Percentiles rank a stretch among this genome's conserved stretches.
phyloP scores from a whole-genome alignment of 2,329 filamentous ascomycete genomes.

The Penicillium sp. region DNA sequence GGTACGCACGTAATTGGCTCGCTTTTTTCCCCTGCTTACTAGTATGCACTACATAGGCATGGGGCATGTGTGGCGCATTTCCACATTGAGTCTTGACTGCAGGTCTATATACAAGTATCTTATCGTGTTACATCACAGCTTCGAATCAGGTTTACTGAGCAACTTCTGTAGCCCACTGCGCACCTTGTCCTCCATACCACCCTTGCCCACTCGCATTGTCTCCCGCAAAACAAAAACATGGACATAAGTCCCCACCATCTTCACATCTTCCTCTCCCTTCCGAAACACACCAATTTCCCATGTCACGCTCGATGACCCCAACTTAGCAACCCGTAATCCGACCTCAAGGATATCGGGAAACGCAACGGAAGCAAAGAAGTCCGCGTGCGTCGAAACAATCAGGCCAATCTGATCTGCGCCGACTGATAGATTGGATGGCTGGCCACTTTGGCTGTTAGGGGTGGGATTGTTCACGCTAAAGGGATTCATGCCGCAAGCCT shows the following conservation, averaged over 20 bases:
- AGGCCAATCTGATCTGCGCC: constrained; percentile 69
- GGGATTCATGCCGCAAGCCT: constrained; percentile 71
- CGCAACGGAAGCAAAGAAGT: constrained; percentile 78
- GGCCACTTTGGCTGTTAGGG: constrained; percentile 7
- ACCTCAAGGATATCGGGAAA: constrained; percentile 83
- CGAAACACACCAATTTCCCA: constrained; percentile 91
- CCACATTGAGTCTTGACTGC: not conserved
- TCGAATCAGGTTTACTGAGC: constrained; percentile 35
- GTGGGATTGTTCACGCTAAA: constrained; percentile 51
- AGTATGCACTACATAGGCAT: not conserved
- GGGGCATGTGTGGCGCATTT: not conserved
- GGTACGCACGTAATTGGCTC: not conserved
- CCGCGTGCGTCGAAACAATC: constrained; percentile 79
- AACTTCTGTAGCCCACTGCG: constrained; percentile 59
- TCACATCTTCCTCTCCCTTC: constrained; percentile 68
- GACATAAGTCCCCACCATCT: constrained; percentile 80
- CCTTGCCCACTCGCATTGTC: constrained; percentile 66
- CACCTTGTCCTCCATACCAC: constrained; percentile 46
- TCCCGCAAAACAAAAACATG: constrained; percentile 84
- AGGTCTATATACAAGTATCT: not conserved
- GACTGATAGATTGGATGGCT: constrained; percentile 9
- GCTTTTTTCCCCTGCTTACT: not conserved
- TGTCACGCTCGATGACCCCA: constrained; percentile 82
- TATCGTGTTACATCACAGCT: constrained; percentile 23
- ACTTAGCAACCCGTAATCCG: constrained; percentile 75